phyloP scores from a whole-genome alignment of 805 yeast genomes.

The Metschnikowia santaceciliae region DNA sequence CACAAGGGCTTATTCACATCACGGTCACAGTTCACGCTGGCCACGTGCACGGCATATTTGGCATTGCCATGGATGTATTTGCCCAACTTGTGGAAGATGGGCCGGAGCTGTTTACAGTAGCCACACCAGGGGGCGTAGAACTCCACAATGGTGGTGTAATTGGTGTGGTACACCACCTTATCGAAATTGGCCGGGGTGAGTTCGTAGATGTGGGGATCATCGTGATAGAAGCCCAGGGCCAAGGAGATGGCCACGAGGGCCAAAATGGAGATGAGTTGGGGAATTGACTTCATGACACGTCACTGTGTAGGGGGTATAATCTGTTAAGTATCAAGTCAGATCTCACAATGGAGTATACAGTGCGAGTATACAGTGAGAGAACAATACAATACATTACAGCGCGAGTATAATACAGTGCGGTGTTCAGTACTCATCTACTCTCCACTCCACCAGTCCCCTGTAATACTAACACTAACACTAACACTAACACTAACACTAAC shows the following conservation, averaged over 20 bases:
- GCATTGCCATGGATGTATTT: slow-evolving; percentile 48
- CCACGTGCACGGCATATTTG: slow-evolving; percentile 55
- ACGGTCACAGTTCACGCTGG: slow-evolving; percentile 83
- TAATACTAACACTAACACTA: no score
- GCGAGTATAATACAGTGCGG: no score
- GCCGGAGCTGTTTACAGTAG: slow-evolving; percentile 72
- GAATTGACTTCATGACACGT: no score
- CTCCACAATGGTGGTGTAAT: slow-evolving; percentile 78
- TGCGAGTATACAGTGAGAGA: no score
- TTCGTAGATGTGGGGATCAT: slow-evolving; percentile 48
- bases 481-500: no score
- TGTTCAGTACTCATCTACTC: no score
- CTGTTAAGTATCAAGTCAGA: no score
- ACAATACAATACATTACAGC: no score
- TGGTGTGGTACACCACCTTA: slow-evolving; percentile 60
- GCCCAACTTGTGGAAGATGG: slow-evolving; percentile 62
- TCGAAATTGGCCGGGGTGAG: slow-evolving; percentile 57
- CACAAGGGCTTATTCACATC: slow-evolving; percentile 67
- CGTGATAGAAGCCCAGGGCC: slow-evolving; percentile 32
- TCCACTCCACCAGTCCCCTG: no score
- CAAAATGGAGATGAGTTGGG: background rate
- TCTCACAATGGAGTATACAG: no score
- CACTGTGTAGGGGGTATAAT: no score
- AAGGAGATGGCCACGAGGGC: slow-evolving; percentile 2
- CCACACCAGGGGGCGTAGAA: slow-evolving; percentile 99